Base-by-base conservation (phyloP, 2,329 filamentous ascomycete species). In the Tolypocladium album region DNA sequence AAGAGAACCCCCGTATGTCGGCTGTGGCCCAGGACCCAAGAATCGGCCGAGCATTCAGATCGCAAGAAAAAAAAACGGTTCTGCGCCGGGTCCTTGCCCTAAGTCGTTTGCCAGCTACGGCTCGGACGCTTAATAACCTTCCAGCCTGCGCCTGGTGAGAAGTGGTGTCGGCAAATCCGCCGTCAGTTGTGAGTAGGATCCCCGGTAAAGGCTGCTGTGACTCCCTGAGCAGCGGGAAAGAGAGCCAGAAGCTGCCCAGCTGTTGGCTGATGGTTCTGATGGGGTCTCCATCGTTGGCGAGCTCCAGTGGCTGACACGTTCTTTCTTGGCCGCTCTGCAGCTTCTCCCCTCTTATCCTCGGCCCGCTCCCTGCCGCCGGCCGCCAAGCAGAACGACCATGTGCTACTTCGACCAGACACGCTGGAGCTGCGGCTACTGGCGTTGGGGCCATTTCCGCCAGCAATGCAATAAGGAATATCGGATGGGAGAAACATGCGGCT, bases 381-480 rank as follows among this genome's bases (percentile, higher is more conserved):
- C 57, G 43, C 50, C 50, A 60, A 61, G 52, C 62, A 59, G 61
- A 59, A 59, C 59, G 60, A 81, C 71, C 67, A 96, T 97, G 93
- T 97, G 93, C 79, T 97, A 94, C 81, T 97, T 92, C 80, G 92
- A 97, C 70, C 89, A 93, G 76, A 91, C 88, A 74, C 83, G 85
- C 67, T 96, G 89, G 83, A 75, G 75, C 61, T 97, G 93, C 78
- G 89, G 89, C 70, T 93, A 91, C 82, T 96, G 89, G 88, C 91
- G 92, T 75, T 97, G 92, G 92, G 89, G 90, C 66, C 88, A 88
- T 77, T 97, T 97, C 79, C 87, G 89, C 66, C 85, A 92, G 75
- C 92, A 96, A 73, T 97, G 93, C 82, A 88, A 89, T 75, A 92
- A 91, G 76, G 93, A 97, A 74, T 95, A 96, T 78, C 89, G 93